Evolutionary conservation across 148 eudicot genomes (phyloP), one percentile per base, ranked within the genome.

Genomic region (Spergularia bocconei): DNA sequence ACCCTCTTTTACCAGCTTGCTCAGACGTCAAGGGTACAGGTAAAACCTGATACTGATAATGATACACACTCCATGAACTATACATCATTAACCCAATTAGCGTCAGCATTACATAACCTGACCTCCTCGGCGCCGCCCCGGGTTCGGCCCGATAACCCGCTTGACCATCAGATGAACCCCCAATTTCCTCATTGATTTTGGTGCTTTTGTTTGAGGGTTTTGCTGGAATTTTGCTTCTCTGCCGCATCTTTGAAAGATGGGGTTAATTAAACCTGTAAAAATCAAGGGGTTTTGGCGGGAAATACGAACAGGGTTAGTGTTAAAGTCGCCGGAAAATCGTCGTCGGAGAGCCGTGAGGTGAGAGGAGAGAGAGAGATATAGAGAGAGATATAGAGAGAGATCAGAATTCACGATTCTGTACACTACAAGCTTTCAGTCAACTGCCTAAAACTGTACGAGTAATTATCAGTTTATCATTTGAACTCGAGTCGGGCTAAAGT

Each of bases 1-100:
- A 94, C 6, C 98, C 98, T 72, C 96, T 81, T 79, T 91, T 90
- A 8, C 98, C 97, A 2, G 88, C 98, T 76, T 86, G 85, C 33
- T 87, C 78, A 68, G 84, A 82, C 41, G 85, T 76, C 51, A 90
- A 84, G 39, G 98, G 95, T 53, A 57, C 41, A 0, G 98, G 98
- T 84, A 94, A 69, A 38, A 13, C 78, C 84, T 85, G 82, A 72
- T 71, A 87, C 83, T 91, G 95, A 79, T 85, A 88, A 8, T 78
- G 87, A 82, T 90, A 78, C 72, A 90, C 90, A 71, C 78, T 85
- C 95, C 89, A 94, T 17, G 82, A 74, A 41, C 91, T 78, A 78
- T 88, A 80, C 65, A 84, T 73, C 12, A 87, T 75, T 86, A 94
- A 44, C 56, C 86, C 80, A 80, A 87, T 80, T 70, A 91, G 64